Evolutionary conservation across 768 basidiomycete genomes (phyloP).

Genomic region (Tricholoma matsutake): DNA sequence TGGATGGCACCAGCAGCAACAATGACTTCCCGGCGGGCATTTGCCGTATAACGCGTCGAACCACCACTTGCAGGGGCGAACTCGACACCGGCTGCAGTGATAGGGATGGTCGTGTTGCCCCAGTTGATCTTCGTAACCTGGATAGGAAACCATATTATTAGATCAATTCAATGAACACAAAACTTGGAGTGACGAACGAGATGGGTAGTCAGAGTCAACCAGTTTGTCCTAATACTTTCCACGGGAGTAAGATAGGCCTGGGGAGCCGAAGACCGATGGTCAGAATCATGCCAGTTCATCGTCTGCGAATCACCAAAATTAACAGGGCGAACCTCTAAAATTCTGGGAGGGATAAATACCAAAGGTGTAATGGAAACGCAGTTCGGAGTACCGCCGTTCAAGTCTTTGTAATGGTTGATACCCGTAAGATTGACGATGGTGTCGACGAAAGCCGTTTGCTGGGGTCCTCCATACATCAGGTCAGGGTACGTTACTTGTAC

Average conservation of each 20-base stretch:
- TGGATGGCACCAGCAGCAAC: constrained; percentile 51
- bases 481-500: constrained; percentile 52
- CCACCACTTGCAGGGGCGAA: constrained; percentile 40
- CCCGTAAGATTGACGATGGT: constrained; percentile 47
- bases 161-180: not conserved
- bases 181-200: constrained; percentile 21
- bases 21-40: constrained; percentile 48
- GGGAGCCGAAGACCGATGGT: constrained; percentile 53
- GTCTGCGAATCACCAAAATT: constrained; percentile 21
- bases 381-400: constrained; percentile 55
- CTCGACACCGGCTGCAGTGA: constrained; percentile 44
- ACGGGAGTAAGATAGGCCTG: constrained; percentile 55
- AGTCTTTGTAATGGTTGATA: constrained; percentile 44
- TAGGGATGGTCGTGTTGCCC: constrained; percentile 30
- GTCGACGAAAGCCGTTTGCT: constrained; percentile 46
- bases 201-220: constrained; percentile 45
- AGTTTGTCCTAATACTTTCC: constrained; percentile 42
- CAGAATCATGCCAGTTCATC: constrained; percentile 46
- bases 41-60: constrained; percentile 36
- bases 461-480: constrained; percentile 54
- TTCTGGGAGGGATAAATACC: constrained; percentile 23
- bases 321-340: not conserved
- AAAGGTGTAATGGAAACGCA: constrained; percentile 55
- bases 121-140: constrained; percentile 47
- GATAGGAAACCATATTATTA: not conserved